These are phyloP conservation scores for Penicillium cataractarum DNA, from an alignment of 495 filamentous ascomycete genomes.

Conservation along the genomic window DNA sequence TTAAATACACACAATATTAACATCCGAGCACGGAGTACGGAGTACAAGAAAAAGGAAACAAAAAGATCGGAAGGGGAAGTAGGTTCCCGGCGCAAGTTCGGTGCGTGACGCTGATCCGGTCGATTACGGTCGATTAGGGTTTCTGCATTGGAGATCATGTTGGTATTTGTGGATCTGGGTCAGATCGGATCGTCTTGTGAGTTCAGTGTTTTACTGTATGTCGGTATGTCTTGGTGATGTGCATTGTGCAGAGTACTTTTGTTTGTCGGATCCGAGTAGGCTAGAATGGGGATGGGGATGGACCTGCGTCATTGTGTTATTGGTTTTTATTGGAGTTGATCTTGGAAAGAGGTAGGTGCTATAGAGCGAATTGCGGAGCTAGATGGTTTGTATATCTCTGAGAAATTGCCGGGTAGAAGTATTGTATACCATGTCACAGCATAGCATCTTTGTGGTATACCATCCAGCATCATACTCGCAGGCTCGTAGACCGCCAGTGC, in stretches of 20 bases:
- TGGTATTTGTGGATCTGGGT: background rate
- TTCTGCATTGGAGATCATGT: slow-evolving; percentile 10
- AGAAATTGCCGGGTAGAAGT: too few species aligned
- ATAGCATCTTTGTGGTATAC: too few species aligned
- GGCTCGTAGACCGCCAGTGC: background rate
- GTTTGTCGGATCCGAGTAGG: background rate
- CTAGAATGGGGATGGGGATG: background rate
- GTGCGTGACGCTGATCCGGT: background rate
- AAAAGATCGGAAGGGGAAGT: background rate
- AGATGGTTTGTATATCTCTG: too few species aligned
- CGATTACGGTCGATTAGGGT: slow-evolving; percentile 2
- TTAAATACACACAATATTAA: background rate
- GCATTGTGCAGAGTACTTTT: slow-evolving; percentile 9
- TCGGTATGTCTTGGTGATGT: background rate
- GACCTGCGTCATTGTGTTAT: background rate
- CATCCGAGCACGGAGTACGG: too few species aligned
- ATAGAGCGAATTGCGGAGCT: background rate
- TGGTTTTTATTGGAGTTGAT: background rate
- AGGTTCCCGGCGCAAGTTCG: background rate
- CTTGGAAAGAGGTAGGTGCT: background rate
- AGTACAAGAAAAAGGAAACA: too few species aligned
- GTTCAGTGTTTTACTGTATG: background rate
- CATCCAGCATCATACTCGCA: too few species aligned
- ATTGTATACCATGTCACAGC: too few species aligned
- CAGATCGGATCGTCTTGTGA: background rate